These are phyloP conservation scores for Catunica adiposa DNA, from an alignment of 2,329 filamentous ascomycete species.

Conservation along the genomic window DNA sequence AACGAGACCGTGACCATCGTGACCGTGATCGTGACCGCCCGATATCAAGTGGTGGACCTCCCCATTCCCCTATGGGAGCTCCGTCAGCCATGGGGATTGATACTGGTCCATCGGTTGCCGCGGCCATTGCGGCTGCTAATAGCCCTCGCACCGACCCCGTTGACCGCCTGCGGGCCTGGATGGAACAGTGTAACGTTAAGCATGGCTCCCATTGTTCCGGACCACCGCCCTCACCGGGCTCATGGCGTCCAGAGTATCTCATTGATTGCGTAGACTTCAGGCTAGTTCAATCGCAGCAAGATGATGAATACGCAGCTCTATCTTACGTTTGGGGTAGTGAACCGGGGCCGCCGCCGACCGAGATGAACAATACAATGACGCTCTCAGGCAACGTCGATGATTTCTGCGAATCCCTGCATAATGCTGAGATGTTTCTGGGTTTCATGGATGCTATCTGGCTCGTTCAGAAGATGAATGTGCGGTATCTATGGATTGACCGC, in stretches of 20 bases:
- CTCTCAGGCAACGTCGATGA: slow-evolving; percentile 23
- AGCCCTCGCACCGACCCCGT: slow-evolving; percentile 22
- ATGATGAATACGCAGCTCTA: slow-evolving; percentile 28
- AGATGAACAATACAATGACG: slow-evolving; percentile 21
- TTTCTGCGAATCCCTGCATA: slow-evolving; percentile 23
- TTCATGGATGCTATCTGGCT: slow-evolving; percentile 30
- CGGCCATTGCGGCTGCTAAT: slow-evolving; percentile 16
- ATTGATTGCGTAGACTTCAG: slow-evolving; percentile 26
- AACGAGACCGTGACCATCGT: neutral
- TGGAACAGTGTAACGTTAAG: slow-evolving; percentile 27
- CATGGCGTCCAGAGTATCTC: slow-evolving; percentile 27
- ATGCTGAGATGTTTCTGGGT: slow-evolving; percentile 25
- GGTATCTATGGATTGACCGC: slow-evolving; percentile 31
- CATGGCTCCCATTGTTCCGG: slow-evolving; percentile 26
- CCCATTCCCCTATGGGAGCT: slow-evolving; percentile 21
- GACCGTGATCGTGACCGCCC: slow-evolving; percentile 4
- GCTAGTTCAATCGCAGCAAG: slow-evolving; percentile 24
- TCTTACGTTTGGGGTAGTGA: slow-evolving; percentile 28
- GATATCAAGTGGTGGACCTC: slow-evolving; percentile 3
- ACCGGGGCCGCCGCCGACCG: slow-evolving; percentile 15
- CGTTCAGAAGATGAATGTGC: slow-evolving; percentile 26
- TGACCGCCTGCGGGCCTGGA: slow-evolving; percentile 26
- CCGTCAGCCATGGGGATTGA: slow-evolving; percentile 18
- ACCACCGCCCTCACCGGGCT: slow-evolving; percentile 17
- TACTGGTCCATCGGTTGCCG: slow-evolving; percentile 4